These are phyloP conservation scores for Agastache rugosa DNA, from an alignment of 257 asterid genomes.

Conservation along the genomic window DNA sequence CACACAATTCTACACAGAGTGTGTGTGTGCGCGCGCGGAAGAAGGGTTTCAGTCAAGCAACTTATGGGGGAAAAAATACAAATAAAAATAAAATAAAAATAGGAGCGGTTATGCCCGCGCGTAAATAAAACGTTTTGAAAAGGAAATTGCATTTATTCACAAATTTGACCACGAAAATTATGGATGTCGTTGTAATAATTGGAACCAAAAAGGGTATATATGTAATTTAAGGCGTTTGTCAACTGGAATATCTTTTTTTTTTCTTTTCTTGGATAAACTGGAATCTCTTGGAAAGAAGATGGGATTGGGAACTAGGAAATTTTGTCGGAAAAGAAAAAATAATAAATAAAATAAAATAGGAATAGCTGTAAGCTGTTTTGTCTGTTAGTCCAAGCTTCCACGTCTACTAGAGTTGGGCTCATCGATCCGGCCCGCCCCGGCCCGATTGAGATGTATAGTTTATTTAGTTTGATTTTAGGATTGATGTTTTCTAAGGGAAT, in stretches of 20 bases:
- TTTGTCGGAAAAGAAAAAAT: neutral
- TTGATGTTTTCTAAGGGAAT: too few relatives aligned
- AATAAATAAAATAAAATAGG: too few relatives aligned
- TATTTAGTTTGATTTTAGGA: too few relatives aligned
- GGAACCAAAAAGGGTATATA: neutral
- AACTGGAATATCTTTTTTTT: neutral
- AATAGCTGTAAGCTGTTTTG: too few relatives aligned
- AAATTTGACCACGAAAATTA: neutral
- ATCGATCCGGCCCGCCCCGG: neutral
- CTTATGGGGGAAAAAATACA: neutral
- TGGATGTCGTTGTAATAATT: neutral
- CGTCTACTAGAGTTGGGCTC: neutral
- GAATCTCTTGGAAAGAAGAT: neutral
- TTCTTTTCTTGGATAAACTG: too few relatives aligned
- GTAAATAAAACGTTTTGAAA: slow-evolving; percentile 35
- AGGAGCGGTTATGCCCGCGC: neutral
- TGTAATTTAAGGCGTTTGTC: neutral
- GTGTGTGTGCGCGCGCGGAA: neutral
- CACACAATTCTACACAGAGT: neutral
- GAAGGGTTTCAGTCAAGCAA: slow-evolving; percentile 32
- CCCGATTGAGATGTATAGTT: too few relatives aligned
- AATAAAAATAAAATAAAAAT: neutral
- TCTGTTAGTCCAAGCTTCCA: neutral
- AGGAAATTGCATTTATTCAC: neutral
- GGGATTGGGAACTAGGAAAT: neutral